Evolutionary conservation across 495 filamentous ascomycete species (phyloP).

Genomic region (Tirmania nivea): DNA sequence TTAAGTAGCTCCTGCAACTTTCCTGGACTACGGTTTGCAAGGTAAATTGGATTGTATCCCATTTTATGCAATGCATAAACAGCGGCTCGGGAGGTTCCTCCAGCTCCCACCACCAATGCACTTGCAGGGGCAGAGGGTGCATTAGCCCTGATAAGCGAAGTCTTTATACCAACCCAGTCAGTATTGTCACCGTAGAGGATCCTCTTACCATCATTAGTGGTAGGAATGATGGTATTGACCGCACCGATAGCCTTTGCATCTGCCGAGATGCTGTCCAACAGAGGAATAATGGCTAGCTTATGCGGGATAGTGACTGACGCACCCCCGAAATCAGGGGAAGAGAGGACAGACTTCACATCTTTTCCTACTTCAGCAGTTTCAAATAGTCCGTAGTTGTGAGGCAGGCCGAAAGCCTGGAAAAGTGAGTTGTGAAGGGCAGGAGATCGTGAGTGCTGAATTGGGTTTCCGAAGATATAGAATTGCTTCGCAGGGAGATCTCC

Average conservation of each 20-base stretch:
- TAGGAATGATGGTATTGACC: slow-evolving; percentile 75
- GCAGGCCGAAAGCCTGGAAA: slow-evolving; percentile 57
- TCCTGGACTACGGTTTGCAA: slow-evolving; percentile 52
- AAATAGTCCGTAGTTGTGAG: slow-evolving; percentile 67
- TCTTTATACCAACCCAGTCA: slow-evolving; percentile 85
- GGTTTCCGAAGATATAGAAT: slow-evolving; percentile 74
- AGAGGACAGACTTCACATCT: slow-evolving; percentile 46
- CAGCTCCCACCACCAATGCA: slow-evolving; percentile 66
- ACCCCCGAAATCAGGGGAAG: slow-evolving; percentile 58
- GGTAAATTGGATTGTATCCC: slow-evolving; percentile 64
- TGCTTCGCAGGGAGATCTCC: slow-evolving; percentile 56
- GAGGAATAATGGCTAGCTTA: slow-evolving; percentile 67
- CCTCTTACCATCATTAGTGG: slow-evolving; percentile 20
- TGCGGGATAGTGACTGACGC: slow-evolving; percentile 90
- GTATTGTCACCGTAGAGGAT: slow-evolving; percentile 73
- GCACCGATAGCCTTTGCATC: slow-evolving; percentile 73
- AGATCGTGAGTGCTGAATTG: slow-evolving; percentile 57
- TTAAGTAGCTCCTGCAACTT: slow-evolving; percentile 45
- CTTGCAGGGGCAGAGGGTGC: slow-evolving; percentile 23
- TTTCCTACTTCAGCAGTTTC: slow-evolving; percentile 40
- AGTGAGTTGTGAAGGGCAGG: slow-evolving; percentile 78
- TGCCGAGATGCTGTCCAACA: slow-evolving; percentile 56
- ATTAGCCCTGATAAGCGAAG: slow-evolving; percentile 39
- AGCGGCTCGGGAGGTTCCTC: slow-evolving; percentile 79
- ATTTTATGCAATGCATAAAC: slow-evolving; percentile 73